Base-by-base conservation (phyloP, 2,329 filamentous ascomycete species). In the Akanthomyces lecanii region DNA sequence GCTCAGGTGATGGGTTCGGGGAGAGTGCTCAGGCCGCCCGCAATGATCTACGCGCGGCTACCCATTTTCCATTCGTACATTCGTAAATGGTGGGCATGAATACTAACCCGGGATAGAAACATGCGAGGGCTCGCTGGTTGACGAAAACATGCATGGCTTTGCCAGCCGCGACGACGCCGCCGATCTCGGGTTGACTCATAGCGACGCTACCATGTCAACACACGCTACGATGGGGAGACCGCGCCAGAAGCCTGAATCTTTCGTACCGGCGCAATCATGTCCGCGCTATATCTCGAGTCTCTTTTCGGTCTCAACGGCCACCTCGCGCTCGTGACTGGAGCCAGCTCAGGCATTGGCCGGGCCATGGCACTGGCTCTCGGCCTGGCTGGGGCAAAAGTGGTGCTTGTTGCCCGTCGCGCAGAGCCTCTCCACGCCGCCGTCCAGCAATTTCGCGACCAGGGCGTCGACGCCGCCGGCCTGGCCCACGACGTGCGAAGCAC, bases 331-430 rank as follows among this genome's bases (percentile, higher is more conserved):
- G 65, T 75, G 1, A 74, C 73, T 0, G 73, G 73, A 7, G 73
- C 69, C n/a, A 74, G 72, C 63, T 71, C 71, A 4, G 73, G 73
- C 12, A 75, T 75, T 55, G 73, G 73, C 11, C 71, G 70, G 1
- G 69, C 69, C 23, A 75, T 75, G 64, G 71, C 72, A 0, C 63
- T 68, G 7, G 71, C 72, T 0, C 61, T 74, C 0, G 71, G 73
- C 0, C 69, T 70, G 16, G 68, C 72, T 0, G 73, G 73, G 0
- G 72, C 72, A 21, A 68, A 67, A 0, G 63, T 75, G 8, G 66
- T 75, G 25, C 66, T 75, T 6, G 65, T 75, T 18, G 73, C 72
- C 10, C 70, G 73, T 0, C 65, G 71, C 0, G 66, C 65, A 0
- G 61, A 66, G 8, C 71, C 70, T 0, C 64, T 75, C 1, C 51